Percentiles rank a stretch among this genome's conserved stretches.
These are phyloP conservation scores for Nicotiana tabacum DNA, from an alignment of 257 asterid genomes.

Conservation along the genomic window DNA sequence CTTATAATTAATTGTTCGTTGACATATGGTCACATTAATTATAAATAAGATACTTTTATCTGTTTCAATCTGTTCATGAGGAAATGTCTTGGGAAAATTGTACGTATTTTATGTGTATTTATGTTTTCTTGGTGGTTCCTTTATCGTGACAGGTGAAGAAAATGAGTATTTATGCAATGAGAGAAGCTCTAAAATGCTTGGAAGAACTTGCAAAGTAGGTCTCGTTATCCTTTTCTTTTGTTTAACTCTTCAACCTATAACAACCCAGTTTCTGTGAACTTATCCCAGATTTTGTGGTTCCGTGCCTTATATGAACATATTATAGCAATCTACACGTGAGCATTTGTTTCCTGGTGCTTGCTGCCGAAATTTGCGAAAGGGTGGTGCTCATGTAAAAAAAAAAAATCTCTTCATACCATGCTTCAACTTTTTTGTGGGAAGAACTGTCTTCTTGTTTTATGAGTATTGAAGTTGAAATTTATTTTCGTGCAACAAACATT, in stretches of 20 bases:
- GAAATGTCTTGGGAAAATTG: not conserved
- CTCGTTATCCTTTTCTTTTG: not conserved
- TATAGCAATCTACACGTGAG: not conserved
- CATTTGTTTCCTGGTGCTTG: not conserved
- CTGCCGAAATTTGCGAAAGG: not conserved
- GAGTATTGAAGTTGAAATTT: not conserved
- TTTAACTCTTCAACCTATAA: not conserved
- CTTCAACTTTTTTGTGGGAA: not conserved
- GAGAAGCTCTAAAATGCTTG: conserved; percentile 32
- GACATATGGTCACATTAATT: not conserved
- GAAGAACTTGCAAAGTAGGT: not conserved
- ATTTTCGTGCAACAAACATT: not conserved
- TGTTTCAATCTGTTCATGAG: not conserved
- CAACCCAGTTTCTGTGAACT: not conserved
- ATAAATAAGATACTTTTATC: not conserved
- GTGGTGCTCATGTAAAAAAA: not conserved
- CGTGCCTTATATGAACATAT: not conserved
- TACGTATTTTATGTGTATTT: not conserved
- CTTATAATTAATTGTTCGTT: not conserved
- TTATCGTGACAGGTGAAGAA: conserved; percentile 55
- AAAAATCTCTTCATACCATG: not conserved
- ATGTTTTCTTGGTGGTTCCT: not conserved
- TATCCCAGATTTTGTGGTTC: not conserved
- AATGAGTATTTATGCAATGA: conserved; percentile 53
- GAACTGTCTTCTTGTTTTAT: not conserved